Conservation (phyloP, 2,329 filamentous ascomycete species). For the Aspergillus niger region DNA sequence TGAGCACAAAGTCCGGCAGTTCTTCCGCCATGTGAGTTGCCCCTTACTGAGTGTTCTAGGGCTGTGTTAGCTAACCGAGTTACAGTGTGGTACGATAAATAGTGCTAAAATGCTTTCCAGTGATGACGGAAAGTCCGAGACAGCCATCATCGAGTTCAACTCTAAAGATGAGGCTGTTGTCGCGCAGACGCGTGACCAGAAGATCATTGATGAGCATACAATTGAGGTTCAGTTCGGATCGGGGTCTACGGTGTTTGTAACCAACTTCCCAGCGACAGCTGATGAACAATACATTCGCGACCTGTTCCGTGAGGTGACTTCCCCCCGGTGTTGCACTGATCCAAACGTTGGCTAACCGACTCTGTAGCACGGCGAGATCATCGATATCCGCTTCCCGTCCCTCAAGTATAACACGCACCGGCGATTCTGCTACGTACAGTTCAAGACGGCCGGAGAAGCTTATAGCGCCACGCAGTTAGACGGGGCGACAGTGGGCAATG, state of each 20-base stretch:
- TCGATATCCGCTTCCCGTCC: conserved; percentile 86
- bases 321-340: not conserved
- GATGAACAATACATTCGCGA: conserved; percentile 55
- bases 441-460: conserved; percentile 68
- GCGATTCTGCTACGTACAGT: conserved; percentile 96
- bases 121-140: conserved; percentile 60
- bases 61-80: conserved; percentile 13
- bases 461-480: conserved; percentile 72
- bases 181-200: conserved; percentile 78
- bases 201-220: conserved; percentile 71
- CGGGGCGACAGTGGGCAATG: conserved; percentile 67
- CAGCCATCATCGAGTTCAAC: conserved; percentile 83
- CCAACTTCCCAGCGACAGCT: conserved; percentile 74
- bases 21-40: conserved; percentile 71
- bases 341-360: conserved; percentile 16
- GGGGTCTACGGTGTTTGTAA: conserved; percentile 80
- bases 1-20: conserved; percentile 76
- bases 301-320: conserved; percentile 56
- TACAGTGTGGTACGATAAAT: conserved; percentile 74
- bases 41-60: not conserved
- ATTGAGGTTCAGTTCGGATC: conserved; percentile 75
- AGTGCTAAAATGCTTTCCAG: conserved; percentile 70
- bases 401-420: conserved; percentile 85
- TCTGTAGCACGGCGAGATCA: conserved; percentile 70
- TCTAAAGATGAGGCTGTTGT: conserved; percentile 76